A percentile compares a stretch with the other conserved stretches of the same genome.
Conservation (phyloP, 2,329 filamentous ascomycete species). For the Diaporthe citrichinensis region DNA sequence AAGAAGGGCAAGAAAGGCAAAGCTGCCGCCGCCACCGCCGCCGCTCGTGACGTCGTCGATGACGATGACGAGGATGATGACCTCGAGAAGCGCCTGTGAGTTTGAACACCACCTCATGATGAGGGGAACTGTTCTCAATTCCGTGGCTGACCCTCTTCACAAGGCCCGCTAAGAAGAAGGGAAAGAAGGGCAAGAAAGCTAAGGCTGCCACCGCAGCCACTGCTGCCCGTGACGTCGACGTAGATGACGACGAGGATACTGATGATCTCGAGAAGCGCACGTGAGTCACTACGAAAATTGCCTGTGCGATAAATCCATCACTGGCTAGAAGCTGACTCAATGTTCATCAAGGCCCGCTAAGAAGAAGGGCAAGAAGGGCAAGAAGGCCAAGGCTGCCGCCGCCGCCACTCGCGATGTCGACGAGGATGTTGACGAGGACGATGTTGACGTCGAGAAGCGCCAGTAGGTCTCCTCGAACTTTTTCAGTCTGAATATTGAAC, state of each 20-base stretch:
- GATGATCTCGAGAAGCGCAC: not conserved
- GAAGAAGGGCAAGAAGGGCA: conserved; percentile 9
- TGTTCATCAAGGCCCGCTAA: not conserved
- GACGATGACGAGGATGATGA: not conserved
- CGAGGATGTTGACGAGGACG: not conserved
- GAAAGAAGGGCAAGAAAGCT: conserved; percentile 2
- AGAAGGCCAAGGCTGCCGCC: not conserved
- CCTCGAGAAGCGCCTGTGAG: conserved; percentile 10
- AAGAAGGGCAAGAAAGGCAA: conserved; percentile 12
- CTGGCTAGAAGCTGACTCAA: not conserved
- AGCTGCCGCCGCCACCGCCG: not conserved
- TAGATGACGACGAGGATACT: not conserved
- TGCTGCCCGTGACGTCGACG: not conserved
- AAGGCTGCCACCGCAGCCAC: not conserved
- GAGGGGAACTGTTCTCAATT: not conserved
- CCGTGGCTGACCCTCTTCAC: not conserved
- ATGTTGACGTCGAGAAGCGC: not conserved
- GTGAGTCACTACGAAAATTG: not conserved
- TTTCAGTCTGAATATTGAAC: too few species aligned
- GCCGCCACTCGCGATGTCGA: not conserved
- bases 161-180: conserved; percentile 20
- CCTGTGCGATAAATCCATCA: not conserved
- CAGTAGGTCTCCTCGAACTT: not conserved
- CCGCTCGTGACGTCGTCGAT: not conserved
- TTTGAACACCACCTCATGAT: not conserved